Conservation (phyloP, 2,329 filamentous ascomycete species). For the Endothia cerciana region DNA sequence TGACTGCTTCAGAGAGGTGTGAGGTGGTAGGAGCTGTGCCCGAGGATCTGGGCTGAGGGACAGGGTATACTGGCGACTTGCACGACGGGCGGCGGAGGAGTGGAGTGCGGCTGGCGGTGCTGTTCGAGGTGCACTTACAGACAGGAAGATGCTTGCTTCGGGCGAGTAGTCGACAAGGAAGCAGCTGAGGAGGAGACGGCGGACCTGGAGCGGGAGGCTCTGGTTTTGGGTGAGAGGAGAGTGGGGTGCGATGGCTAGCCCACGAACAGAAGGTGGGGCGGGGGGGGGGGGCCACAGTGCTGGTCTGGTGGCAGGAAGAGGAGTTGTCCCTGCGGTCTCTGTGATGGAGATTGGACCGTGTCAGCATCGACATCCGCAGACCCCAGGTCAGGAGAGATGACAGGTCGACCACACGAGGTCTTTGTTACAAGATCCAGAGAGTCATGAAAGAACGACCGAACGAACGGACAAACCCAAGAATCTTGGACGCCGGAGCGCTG, state of each 20-base stretch:
- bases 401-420: neutral
- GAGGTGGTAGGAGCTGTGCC: neutral
- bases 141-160: conserved; percentile 11
- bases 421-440: neutral
- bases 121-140: conserved; percentile 1
- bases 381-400: neutral
- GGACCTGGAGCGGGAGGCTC: neutral
- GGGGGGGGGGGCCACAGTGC: conserved; percentile 11
- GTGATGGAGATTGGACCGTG: conserved; percentile 5
- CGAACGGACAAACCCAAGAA: neutral
- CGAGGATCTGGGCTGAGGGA: neutral
- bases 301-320: conserved; percentile 14
- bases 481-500: conserved; percentile 3
- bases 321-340: neutral
- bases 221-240: conserved; percentile 5
- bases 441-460: neutral
- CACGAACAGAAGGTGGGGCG: conserved; percentile 18
- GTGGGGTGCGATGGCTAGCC: conserved; percentile 11
- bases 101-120: conserved; percentile 2
- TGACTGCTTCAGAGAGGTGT: neutral
- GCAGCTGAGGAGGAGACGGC: conserved; percentile 7
- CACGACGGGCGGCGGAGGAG: neutral
- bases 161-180: conserved; percentile 7
- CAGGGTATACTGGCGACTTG: neutral
- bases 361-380: neutral